Conservation (phyloP, 441 rosid genomes). For the Bruguiera hainesii region DNA sequence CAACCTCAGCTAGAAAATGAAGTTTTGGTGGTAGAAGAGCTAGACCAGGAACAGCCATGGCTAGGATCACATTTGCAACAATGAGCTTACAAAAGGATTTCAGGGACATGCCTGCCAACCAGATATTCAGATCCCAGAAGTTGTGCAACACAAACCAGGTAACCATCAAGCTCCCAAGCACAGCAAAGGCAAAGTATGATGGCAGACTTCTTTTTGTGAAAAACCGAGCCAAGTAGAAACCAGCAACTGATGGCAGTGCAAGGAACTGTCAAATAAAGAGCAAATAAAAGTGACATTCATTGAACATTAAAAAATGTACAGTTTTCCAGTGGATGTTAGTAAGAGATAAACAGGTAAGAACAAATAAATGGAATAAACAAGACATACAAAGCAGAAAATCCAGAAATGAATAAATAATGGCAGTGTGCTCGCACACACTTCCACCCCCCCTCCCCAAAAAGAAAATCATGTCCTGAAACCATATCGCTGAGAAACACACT, state of each 20-base stretch:
- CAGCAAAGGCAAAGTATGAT: conserved; percentile 87
- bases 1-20: conserved; percentile 72
- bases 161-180: conserved; percentile 91
- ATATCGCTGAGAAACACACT: too few relatives aligned
- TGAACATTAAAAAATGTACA: conserved; percentile 13
- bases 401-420: too few relatives aligned
- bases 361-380: background rate
- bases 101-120: conserved; percentile 98
- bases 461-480: too few relatives aligned
- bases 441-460: too few relatives aligned
- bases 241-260: conserved; percentile 87
- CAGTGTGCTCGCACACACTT: too few relatives aligned
- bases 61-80: conserved; percentile 72
- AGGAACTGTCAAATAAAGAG: conserved; percentile 61
- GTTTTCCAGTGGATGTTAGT: background rate
- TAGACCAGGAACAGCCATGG: conserved; percentile 89
- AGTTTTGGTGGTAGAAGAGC: conserved; percentile 80
- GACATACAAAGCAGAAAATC: too few relatives aligned
- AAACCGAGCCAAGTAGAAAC: conserved; percentile 89
- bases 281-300: conserved; percentile 8
- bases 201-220: conserved; percentile 81
- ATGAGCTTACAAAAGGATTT: conserved; percentile 88
- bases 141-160: conserved; percentile 90
- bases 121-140: conserved; percentile 96
- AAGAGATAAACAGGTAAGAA: conserved; percentile 7